Evolutionary conservation across 148 eudicot species (phyloP), one percentile per base, ranked within the genome.

Genomic region (Diospyros kaki): DNA sequence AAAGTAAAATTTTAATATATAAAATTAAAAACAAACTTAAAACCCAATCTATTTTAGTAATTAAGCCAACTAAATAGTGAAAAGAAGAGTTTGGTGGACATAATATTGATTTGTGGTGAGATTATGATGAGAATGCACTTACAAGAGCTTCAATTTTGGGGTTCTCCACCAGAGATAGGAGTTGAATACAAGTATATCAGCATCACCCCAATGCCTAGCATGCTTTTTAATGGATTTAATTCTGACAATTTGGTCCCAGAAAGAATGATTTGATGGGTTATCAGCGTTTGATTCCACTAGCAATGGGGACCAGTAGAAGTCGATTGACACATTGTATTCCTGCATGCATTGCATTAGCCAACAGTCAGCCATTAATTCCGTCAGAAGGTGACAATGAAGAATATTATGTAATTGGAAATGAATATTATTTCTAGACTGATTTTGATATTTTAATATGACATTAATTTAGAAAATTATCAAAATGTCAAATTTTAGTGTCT

Each of bases 271-370:
- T 3, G 45, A 40, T 40, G 67, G 67, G 41, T 64, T 45, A 6
- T 64, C 67, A 28, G 15, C 14, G 11, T 64, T 64, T 38, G 67
- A 64, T 64, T 64, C 67, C 2, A 64, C 67, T 3, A 64, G n/a
- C 67, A 64, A 40, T 64, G 67, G 67, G 9, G 45, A 42, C 67
- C 67, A 64, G n/a, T 64, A 64, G 67, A 64, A 64, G n/a, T 64
- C 67, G 11, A 64, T 64, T 0, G 67, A 64, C 14, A n/a, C 67
- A 64, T 64, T 64, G 46, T 64, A 64, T 64, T 64, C 67, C 67
- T 64, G 10, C 45, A 28, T 28, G 28, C 28, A 39, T 17, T 5
- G 18, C 63, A 41, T 64, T 64, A 39, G 40, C 11, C 67, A 64
- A 11, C 11, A 64, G 28, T 8, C 76, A 79, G 45, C 46, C 13